Evolutionary conservation across 1,284 basidiomycete species (phyloP), one percentile per base, ranked within the genome.

Genomic region (Austroboletus niveus): DNA sequence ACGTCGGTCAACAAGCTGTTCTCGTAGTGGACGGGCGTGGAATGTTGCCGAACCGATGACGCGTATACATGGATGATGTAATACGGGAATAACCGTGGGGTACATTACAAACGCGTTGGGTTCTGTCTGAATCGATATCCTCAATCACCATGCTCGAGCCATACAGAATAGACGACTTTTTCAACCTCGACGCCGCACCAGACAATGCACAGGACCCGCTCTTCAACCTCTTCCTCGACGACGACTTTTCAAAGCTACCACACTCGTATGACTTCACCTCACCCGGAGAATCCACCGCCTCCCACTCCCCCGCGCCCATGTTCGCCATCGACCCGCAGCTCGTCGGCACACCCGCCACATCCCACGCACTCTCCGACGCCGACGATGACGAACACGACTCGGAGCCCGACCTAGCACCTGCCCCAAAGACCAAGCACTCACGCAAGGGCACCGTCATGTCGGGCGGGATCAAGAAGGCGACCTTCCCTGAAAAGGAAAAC

Each of bases 1-100:
- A 94, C 89, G 35, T 90, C 87, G 2, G 89, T 94, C 59, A 92
- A 89, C 81, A 94, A 94, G 76, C 72, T 94, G 47, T 94, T 94
- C 77, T 87, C 85, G 51, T 89, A 56, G 11, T 29, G 35, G 42
- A 2, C 12, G 43, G 24, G 42, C 29, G 42, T 47, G 17, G 42
- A 46, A 42, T 5, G 5, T 38, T 14, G n/a, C 42, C 34, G 9
- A 34, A 27, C 17, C 8, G 51, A 36, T 61, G 60, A 61, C 60
- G 61, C 53, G 61, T 63, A 49, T 8, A 8, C 20, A 27, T 43
- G 15, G 47, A 5, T 57, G 36, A 58, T 41, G 38, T 59, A 51
- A 59, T 60, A 48, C 52, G 61, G 61, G 1, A 42, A 38, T 45
- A 3, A 10, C 59, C 60, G 60, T 29, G 8, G 29, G 6, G 29